Evolutionary conservation across 2,329 filamentous ascomycete genomes (phyloP).

Genomic region (Sclerotinia spermophila): DNA sequence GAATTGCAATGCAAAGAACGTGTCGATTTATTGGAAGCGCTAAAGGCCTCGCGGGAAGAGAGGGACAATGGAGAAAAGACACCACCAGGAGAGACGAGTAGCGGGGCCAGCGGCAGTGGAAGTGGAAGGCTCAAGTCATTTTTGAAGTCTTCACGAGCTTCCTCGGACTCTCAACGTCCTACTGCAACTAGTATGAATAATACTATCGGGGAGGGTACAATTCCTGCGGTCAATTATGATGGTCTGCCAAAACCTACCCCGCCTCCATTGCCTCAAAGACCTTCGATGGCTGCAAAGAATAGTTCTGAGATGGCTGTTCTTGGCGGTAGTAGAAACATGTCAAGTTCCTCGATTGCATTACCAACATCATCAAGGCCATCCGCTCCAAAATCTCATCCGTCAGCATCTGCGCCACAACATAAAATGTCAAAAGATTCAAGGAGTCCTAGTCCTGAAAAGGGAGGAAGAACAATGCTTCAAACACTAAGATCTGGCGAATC

Average conservation of each 20-base stretch:
- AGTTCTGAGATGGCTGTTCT: constrained; percentile 49
- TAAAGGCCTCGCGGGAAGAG: constrained; percentile 62
- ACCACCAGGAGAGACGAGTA: constrained; percentile 74
- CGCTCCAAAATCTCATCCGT: constrained; percentile 22
- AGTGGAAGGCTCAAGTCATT: constrained; percentile 18
- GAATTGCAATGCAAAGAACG: constrained; percentile 92
- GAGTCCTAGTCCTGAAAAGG: constrained; percentile 56
- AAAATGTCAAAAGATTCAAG: constrained; percentile 40
- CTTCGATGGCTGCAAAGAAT: constrained; percentile 45
- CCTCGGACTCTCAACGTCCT: constrained; percentile 7
- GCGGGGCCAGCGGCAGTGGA: constrained; percentile 55
- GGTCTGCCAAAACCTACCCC: constrained; percentile 68
- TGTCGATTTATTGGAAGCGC: constrained; percentile 79
- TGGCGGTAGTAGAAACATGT: constrained; percentile 29
- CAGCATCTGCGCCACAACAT: constrained; percentile 24
- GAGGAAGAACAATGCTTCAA: constrained; percentile 54
- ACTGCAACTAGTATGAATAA: constrained; percentile 1
- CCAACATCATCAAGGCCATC: constrained; percentile 21
- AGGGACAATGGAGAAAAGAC: constrained; percentile 69
- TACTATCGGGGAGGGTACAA: constrained; percentile 70
- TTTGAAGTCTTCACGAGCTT: constrained; percentile 7
- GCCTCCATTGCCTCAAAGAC: constrained; percentile 54
- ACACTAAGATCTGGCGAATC: constrained; percentile 55
- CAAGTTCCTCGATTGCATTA: constrained; percentile 20
- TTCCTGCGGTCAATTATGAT: constrained; percentile 74